Evolutionary conservation across 2,329 filamentous ascomycete genomes (phyloP), one percentile per base, ranked within the genome.

Genomic region (Biscogniauxia sp.): DNA sequence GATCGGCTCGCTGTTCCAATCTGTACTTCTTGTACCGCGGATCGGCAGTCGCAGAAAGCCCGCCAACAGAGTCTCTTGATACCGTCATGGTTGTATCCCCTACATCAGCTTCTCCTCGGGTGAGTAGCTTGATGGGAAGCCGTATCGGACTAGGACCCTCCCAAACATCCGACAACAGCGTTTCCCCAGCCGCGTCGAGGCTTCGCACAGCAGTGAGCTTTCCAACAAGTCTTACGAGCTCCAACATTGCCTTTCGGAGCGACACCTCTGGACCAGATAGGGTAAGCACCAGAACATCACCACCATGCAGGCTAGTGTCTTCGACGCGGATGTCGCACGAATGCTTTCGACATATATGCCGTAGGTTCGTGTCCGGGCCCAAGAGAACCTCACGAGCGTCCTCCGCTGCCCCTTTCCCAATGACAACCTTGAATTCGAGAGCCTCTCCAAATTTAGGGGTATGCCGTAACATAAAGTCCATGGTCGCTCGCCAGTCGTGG

Each of bases 351-450:
- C 66, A 60, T 26, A 70, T 68, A 20, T 66, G 64, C 54, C 62
- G 59, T 20, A 72, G 59, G 49, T 64, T 67, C 9, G 65, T 69
- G 56, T 72, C 68, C 20, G 66, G 59, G 6, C 63, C 64, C 15
- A 64, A 67, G 13, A 72, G 62, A 2, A 58, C 11, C 26, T 60
- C 50, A 6, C 63, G 66, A n/a, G 70, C 66, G 51, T 69, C 62
- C 17, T 61, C 64, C 6, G 69, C 67, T 13, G 64, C 60, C n/a
- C 53, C 61, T 52, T 53, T 69, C 19, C 69, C 68, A 26, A 74
- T 65, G n/a, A 65, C 59, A 8, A 73, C 62, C 45, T 67, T 69
- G 57, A 73, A 70, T 58, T 72, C 58, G 26, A 70, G 55, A 32
- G 63, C 57, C 37, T 68, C 60, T 15, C 64, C 68, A 13, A 67